These are phyloP conservation scores for Sphagnum fallax DNA, from an alignment of 228 moss, liverwort and hornwort species.

Conservation along the genomic window DNA sequence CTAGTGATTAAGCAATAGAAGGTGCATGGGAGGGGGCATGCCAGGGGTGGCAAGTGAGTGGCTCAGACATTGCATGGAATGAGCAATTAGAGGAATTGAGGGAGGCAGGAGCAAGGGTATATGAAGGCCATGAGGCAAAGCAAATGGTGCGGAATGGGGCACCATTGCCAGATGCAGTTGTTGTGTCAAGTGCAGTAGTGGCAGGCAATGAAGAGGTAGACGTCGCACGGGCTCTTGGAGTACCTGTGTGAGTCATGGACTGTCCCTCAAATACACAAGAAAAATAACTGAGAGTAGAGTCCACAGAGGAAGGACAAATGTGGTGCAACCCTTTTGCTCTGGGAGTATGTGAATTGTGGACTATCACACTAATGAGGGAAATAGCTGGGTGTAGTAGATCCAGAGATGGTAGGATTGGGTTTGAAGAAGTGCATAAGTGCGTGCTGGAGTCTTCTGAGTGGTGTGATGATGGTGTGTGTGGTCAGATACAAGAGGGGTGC, in stretches of 20 bases:
- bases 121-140: slow-evolving; percentile 59
- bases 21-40: background rate
- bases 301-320: no score
- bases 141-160: slow-evolving; percentile 25
- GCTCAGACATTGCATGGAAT: slow-evolving; percentile 65
- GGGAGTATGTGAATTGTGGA: no score
- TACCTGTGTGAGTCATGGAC: slow-evolving; percentile 52
- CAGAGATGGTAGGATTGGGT: no score
- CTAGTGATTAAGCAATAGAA: no score
- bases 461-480: background rate
- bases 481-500: slow-evolving; percentile 82
- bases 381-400: no score
- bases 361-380: no score
- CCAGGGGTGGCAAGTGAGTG: slow-evolving; percentile 93
- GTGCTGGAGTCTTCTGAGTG: no score
- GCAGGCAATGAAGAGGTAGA: slow-evolving; percentile 76
- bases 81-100: slow-evolving; percentile 44
- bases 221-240: slow-evolving; percentile 50
- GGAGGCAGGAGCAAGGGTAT: slow-evolving; percentile 63
- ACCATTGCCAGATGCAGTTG: slow-evolving; percentile 59
- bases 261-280: background rate
- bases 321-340: no score
- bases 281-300: no score
- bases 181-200: slow-evolving; percentile 83
- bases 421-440: no score